Evolutionary conservation across 305 asterid species (phyloP).

Genomic region (Solanum hybrid): DNA sequence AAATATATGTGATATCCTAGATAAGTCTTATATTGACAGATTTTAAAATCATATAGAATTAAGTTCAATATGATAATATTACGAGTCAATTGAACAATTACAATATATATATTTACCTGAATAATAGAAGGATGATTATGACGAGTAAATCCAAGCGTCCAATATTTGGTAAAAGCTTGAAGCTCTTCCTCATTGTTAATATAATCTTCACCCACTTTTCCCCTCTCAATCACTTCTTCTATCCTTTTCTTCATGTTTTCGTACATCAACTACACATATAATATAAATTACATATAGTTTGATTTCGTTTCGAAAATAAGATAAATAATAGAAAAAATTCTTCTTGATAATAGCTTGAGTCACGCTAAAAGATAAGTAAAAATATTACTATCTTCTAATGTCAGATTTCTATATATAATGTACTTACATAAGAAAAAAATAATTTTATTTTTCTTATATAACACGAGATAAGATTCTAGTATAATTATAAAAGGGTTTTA

Average conservation of each 20-base stretch:
- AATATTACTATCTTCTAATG: not conserved
- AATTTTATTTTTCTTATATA: not conserved
- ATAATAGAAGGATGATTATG: conserved; percentile 58
- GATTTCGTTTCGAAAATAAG: too few relatives aligned
- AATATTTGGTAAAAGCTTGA: conserved; percentile 27
- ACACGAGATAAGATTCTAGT: not conserved
- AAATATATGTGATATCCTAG: not conserved
- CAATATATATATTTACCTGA: conserved; percentile 18
- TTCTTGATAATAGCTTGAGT: too few relatives aligned
- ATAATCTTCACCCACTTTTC: conserved; percentile 31
- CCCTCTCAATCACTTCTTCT: conserved; percentile 35
- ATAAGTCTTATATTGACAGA: not conserved
- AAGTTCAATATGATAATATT: not conserved
- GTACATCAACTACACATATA: conserved; percentile 38
- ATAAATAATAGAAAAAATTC: too few relatives aligned
- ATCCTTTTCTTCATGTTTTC: conserved; percentile 56
- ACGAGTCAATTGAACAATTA: not conserved
- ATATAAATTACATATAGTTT: too few relatives aligned
- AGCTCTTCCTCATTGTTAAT: conserved; percentile 19
- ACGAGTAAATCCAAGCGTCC: conserved; percentile 37
- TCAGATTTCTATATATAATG: too few relatives aligned
- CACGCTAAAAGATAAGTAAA: not conserved
- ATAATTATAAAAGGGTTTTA: not conserved
- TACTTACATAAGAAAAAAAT: not conserved
- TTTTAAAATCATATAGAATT: not conserved